Conservation (phyloP, 1,139 yeast genomes). For the Blastobotrys buckinghamii region DNA sequence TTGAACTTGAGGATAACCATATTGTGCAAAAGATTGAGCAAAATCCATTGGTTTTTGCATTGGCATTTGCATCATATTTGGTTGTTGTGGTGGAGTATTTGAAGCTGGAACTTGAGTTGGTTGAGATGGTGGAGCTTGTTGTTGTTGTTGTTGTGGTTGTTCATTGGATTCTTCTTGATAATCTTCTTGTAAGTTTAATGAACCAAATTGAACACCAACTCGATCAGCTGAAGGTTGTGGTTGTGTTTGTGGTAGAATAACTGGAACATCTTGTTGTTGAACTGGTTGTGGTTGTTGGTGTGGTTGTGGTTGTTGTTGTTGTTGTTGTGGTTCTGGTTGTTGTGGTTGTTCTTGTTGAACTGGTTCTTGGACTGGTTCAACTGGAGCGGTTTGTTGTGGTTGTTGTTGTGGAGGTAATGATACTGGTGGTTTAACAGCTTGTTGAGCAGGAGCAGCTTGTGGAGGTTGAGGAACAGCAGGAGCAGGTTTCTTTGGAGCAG, state of each 20-base stretch:
- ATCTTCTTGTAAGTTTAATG: conserved; percentile 42
- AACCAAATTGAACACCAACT: conserved; percentile 68
- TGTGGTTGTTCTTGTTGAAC: conserved; percentile 10
- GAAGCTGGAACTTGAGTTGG: conserved; percentile 13
- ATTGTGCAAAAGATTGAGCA: conserved; percentile 21
- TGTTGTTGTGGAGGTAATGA: conserved; percentile 1
- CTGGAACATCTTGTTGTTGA: conserved; percentile 44
- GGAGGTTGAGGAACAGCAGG: conserved; percentile 17
- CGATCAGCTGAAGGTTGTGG: conserved; percentile 42
- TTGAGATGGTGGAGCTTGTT: conserved; percentile 17
- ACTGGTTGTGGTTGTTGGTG: background rate
- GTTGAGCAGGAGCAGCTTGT: conserved; percentile 7
- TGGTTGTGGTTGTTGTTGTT: conserved; percentile 19
- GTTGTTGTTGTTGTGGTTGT: conserved; percentile 18
- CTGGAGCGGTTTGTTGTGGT: conserved; percentile 18
- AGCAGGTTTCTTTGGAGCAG: conserved; percentile 27
- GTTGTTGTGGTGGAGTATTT: conserved; percentile 13
- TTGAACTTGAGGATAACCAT: conserved; percentile 24
- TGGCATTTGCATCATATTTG: conserved; percentile 8
- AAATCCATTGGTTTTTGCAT: conserved; percentile 23
- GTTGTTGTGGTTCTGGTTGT: conserved; percentile 14
- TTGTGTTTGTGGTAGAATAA: conserved; percentile 55
- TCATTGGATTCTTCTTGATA: conserved; percentile 16
- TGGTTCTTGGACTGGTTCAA: conserved; percentile 15
- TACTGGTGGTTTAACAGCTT: conserved; percentile 15